Evolutionary conservation across 768 basidiomycete genomes (phyloP).

Genomic region (Myochromella boudieri): DNA sequence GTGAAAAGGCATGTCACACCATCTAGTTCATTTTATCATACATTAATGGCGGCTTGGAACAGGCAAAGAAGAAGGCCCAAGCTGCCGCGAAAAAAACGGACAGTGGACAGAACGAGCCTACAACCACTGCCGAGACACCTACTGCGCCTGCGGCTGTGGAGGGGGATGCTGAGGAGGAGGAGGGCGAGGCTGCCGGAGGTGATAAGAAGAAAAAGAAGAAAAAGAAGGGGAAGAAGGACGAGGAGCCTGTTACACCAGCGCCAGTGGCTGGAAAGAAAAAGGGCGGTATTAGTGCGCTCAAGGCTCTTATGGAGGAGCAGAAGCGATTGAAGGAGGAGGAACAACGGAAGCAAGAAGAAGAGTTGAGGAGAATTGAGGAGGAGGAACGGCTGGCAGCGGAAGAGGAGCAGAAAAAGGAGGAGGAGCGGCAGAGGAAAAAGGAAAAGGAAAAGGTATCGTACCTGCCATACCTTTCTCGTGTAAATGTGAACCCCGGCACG

Average conservation of each 20-base stretch:
- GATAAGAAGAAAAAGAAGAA: constrained; percentile 86
- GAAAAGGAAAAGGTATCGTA: constrained; percentile 80
- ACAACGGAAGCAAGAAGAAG: constrained; percentile 68
- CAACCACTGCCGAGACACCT: constrained; percentile 25
- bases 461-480: constrained; percentile 3
- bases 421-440: constrained; percentile 81
- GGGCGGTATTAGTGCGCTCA: constrained; percentile 78
- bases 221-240: constrained; percentile 70
- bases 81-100: constrained; percentile 77
- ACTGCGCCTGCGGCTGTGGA: constrained; percentile 30
- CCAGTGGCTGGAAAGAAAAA: constrained; percentile 64
- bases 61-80: constrained; percentile 96
- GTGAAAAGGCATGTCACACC: constrained; percentile 70
- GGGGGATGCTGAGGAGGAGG: constrained; percentile 69
- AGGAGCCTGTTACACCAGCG: constrained; percentile 43
- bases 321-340: constrained; percentile 87
- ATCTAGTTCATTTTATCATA: constrained; percentile 4
- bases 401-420: constrained; percentile 74
- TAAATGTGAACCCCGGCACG: too few relatives aligned
- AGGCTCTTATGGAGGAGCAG: constrained; percentile 91
- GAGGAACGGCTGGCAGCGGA: constrained; percentile 81
- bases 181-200: constrained; percentile 53
- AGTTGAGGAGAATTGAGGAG: constrained; percentile 80
- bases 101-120: constrained; percentile 29
- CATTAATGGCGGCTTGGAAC: constrained; percentile 7